Conservation (phyloP, 2,329 filamentous ascomycete species). For the Colletotrichum lini region DNA sequence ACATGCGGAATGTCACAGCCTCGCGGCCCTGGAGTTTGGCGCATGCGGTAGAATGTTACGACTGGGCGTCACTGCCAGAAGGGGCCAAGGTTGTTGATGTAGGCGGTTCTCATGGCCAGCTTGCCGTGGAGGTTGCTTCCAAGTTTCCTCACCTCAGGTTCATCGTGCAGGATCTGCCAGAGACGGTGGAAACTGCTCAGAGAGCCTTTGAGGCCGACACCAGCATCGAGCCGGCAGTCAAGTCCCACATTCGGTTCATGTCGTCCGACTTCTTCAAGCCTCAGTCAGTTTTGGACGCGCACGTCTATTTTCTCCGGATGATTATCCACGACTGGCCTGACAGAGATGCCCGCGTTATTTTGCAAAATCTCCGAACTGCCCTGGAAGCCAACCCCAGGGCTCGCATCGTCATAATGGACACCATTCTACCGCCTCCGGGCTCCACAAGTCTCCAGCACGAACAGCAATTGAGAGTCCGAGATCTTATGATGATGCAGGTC, state of each 20-base stretch:
- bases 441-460: slow-evolving; percentile 47
- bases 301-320: slow-evolving; percentile 66
- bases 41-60: slow-evolving; percentile 48
- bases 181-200: slow-evolving; percentile 16
- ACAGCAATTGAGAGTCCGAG: slow-evolving; percentile 44
- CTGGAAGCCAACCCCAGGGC: slow-evolving; percentile 44
- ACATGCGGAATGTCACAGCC: slow-evolving; percentile 51
- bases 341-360: slow-evolving; percentile 55
- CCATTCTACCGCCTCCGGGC: slow-evolving; percentile 56
- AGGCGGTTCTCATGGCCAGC: slow-evolving; percentile 32
- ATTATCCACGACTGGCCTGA: slow-evolving; percentile 71
- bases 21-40: slow-evolving; percentile 47
- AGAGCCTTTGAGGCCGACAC: neutral
- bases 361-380: slow-evolving; percentile 58
- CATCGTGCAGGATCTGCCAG: slow-evolving; percentile 35
- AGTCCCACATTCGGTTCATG: slow-evolving; percentile 52
- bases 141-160: slow-evolving; percentile 25
- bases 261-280: slow-evolving; percentile 56
- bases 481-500: slow-evolving; percentile 65
- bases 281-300: slow-evolving; percentile 55
- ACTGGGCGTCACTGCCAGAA: slow-evolving; percentile 23
- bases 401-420: slow-evolving; percentile 21
- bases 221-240: slow-evolving; percentile 37
- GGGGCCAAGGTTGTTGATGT: slow-evolving; percentile 37
- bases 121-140: slow-evolving; percentile 18